These are phyloP conservation scores for Closterium sp. DNA, from an alignment of 139 green algal genomes.

Conservation along the genomic window DNA sequence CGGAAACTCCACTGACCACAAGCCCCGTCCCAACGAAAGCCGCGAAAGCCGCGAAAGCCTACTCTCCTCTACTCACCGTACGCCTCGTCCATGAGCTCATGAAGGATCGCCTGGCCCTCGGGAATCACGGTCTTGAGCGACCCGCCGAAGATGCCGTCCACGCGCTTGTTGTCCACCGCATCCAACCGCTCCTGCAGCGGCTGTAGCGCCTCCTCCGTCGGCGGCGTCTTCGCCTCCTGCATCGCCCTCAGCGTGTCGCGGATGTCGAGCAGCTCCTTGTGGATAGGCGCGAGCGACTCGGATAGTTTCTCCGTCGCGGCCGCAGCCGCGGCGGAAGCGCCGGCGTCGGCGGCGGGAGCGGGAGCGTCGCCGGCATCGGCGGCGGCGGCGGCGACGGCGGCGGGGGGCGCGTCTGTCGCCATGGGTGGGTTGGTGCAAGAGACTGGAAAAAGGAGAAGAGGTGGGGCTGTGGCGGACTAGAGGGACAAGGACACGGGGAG, in stretches of 20 bases:
- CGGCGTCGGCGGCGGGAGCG: background rate
- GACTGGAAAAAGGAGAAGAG: background rate
- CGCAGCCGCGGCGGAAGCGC: background rate
- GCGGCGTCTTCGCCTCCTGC: conserved; percentile 4
- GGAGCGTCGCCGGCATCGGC: too few species aligned
- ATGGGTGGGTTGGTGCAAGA: background rate
- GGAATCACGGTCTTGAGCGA: conserved; percentile 19
- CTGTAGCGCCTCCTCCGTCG: conserved; percentile 24
- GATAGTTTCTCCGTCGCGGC: background rate
- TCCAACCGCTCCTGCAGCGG: conserved; percentile 33
- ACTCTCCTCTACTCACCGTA: background rate
- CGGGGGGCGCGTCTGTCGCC: background rate
- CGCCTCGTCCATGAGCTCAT: conserved; percentile 10
- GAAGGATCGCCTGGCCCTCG: conserved; percentile 14
- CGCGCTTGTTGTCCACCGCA: conserved; percentile 14
- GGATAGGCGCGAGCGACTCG: background rate
- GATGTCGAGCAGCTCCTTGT: background rate
- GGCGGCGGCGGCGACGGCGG: background rate
- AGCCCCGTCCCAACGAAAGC: too few species aligned
- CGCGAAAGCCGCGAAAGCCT: too few species aligned
- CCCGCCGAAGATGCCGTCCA: conserved; percentile 28
- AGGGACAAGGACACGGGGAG: background rate
- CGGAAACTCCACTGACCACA: too few species aligned
- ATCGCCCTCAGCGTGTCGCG: conserved; percentile 10
- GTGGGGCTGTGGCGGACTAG: background rate